Conservation (phyloP, 768 basidiomycete genomes). For the Podaxis carcinomalis region DNA sequence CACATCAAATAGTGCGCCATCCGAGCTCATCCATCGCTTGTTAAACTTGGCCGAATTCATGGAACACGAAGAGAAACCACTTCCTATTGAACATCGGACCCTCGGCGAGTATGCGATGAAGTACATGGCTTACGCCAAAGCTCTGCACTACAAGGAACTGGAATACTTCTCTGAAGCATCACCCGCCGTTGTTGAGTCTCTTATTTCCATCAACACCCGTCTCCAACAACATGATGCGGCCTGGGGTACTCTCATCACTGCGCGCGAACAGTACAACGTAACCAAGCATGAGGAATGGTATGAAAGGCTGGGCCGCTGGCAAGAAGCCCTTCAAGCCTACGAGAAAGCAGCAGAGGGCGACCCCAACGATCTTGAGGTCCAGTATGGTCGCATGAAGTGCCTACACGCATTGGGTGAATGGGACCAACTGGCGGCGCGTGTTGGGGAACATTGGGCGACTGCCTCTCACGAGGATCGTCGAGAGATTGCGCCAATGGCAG, state of each 20-base stretch:
- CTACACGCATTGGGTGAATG: slow-evolving; percentile 97
- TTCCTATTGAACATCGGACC: slow-evolving; percentile 90
- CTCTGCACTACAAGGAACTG: slow-evolving; percentile 96
- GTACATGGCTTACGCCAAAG: slow-evolving; percentile 94
- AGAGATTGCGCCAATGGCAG: slow-evolving; percentile 94
- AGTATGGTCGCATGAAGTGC: slow-evolving; percentile 92
- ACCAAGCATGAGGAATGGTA: slow-evolving; percentile 98
- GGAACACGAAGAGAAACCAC: slow-evolving; percentile 96
- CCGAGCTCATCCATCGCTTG: slow-evolving; percentile 86
- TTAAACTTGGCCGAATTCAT: slow-evolving; percentile 97
- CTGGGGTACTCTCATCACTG: slow-evolving; percentile 91
- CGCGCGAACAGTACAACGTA: slow-evolving; percentile 85
- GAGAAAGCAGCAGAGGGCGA: slow-evolving; percentile 76
- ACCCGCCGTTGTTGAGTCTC: slow-evolving; percentile 84
- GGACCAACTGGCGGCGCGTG: slow-evolving; percentile 83
- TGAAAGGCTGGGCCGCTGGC: slow-evolving; percentile 94
- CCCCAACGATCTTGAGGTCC: slow-evolving; percentile 69
- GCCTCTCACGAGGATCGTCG: slow-evolving; percentile 80
- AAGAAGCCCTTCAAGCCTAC: slow-evolving; percentile 85
- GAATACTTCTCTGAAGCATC: slow-evolving; percentile 94
- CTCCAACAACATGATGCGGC: slow-evolving; percentile 97
- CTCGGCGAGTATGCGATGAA: slow-evolving; percentile 92
- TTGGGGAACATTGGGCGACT: slow-evolving; percentile 83
- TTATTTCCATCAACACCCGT: slow-evolving; percentile 95
- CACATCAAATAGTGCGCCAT: slow-evolving; percentile 68